A percentile compares a stretch with the other conserved stretches of the same genome.
Conservation (phyloP, 1,139 yeast genomes). For the Saccharomyces hybrid region DNA sequence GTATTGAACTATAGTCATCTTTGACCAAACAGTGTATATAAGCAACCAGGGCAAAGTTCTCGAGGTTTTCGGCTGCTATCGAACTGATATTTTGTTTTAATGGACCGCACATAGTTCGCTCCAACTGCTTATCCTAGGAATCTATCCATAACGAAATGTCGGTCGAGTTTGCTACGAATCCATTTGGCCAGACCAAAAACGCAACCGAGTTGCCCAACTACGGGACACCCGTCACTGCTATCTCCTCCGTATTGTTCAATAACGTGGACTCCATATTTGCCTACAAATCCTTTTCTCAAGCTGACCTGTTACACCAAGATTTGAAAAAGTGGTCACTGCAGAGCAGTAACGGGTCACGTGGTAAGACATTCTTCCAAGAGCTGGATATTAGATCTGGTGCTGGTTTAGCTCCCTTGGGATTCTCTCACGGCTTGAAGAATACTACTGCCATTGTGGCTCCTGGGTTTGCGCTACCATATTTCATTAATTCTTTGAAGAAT, state of each 20-base stretch:
- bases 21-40: not conserved
- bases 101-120: not conserved
- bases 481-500: constrained; percentile 44
- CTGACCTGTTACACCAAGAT: constrained; percentile 53
- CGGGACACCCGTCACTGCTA: constrained; percentile 29
- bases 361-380: constrained; percentile 37
- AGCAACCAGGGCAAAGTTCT: not conserved
- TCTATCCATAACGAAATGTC: not conserved
- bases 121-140: not conserved
- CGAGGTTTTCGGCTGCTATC: not conserved
- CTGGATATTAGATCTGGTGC: constrained; percentile 82
- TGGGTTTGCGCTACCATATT: constrained; percentile 53
- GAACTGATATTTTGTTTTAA: not conserved
- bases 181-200: constrained; percentile 55
- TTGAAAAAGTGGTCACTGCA: constrained; percentile 55
- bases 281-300: constrained; percentile 57
- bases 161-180: constrained; percentile 29
- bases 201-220: constrained; percentile 42
- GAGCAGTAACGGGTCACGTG: constrained; percentile 40
- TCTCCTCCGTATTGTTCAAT: constrained; percentile 60
- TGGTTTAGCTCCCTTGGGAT: constrained; percentile 68
- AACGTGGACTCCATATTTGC: constrained; percentile 60
- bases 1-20: not conserved
- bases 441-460: constrained; percentile 49
- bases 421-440: constrained; percentile 37